Base-by-base conservation (phyloP, 495 filamentous ascomycete genomes). In the Aspergillus funiculosus region DNA sequence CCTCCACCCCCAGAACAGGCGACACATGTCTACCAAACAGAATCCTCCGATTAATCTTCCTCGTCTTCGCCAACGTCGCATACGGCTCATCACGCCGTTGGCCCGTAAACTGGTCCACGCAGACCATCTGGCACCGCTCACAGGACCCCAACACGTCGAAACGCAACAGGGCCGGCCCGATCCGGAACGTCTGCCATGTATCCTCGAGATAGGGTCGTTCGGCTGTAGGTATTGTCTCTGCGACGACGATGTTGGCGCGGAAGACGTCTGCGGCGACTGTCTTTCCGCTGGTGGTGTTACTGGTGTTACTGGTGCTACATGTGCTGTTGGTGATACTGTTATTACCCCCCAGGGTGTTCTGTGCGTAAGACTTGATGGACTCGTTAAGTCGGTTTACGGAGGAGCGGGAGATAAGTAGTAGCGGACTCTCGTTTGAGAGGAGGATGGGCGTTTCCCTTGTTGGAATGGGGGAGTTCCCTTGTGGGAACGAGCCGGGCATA, bases 91-190 rank as follows among this genome's bases (percentile, higher is more conserved):
- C 78, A 29, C 81, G 76, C 62, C 80, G 85, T 35, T 79, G 74
- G 0, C 81, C 91, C 4, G 85, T 94, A 13, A 81, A 66, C 56
- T 95, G 92, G 50, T 98, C 81, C 32, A 96, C 77, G 59, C 91
- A 96, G 9, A 98, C 83, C 87, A 98, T 95, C 54, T 95, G 89
- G 50, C 92, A 98, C 11, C 92, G 68, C 26, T 89, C 76, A 56
- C 92, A 98, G 14, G 81, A 75, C 0, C 87, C 90, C 4, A 96
- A 68, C 48, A 90, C 78, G 54, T 86, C 72, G 40, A 87, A 83
- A 2, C 67, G 56, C 26, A 71, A 44, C 27, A 61, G 47, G 5
- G 55, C 43, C 0, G 65, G 46, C 0, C 68, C 68, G 17, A 76
- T 67, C 1, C 53, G 56, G 20, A 76, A 22, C 7, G 47, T 58